Evolutionary conservation across 257 asterid species (phyloP).

Genomic region (Salvia miltiorrhiza): DNA sequence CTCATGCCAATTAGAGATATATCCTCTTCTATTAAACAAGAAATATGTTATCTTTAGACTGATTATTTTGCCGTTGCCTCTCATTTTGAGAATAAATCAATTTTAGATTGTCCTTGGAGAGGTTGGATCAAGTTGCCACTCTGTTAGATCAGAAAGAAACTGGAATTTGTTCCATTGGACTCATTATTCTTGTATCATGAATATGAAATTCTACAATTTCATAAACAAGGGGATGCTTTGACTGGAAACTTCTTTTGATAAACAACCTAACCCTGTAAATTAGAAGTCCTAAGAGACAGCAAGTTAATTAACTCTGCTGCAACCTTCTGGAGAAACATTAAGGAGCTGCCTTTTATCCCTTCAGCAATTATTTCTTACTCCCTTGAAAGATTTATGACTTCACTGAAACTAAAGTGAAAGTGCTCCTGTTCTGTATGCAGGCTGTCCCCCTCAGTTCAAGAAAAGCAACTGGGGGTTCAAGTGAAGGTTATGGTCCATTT

Average conservation of each 20-base stretch:
- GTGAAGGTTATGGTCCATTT: slow-evolving; percentile 92
- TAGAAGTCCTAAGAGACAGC: too few relatives aligned
- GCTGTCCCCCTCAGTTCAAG: slow-evolving; percentile 93
- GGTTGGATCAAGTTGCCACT: background rate
- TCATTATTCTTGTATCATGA: background rate
- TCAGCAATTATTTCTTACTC: slow-evolving; percentile 1
- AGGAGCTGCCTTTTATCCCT: background rate
- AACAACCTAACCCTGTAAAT: too few relatives aligned
- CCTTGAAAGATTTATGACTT: slow-evolving; percentile 6
- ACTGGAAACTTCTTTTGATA: background rate
- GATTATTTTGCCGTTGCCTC: background rate
- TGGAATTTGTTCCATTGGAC: background rate
- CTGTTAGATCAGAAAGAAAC: slow-evolving; percentile 9
- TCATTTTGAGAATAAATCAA: background rate
- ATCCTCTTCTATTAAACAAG: background rate
- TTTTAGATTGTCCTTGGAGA: background rate
- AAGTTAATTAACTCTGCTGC: background rate
- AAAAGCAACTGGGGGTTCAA: slow-evolving; percentile 74
- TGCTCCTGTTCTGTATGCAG: slow-evolving; percentile 43
- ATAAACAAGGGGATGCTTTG: background rate
- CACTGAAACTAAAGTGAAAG: slow-evolving; percentile 3
- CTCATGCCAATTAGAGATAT: background rate
- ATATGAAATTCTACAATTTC: background rate
- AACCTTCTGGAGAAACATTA: background rate
- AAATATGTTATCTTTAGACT: background rate